Conservation (phyloP, 2,329 filamentous ascomycete species). For the Hymenoscyphus fructigenus region DNA sequence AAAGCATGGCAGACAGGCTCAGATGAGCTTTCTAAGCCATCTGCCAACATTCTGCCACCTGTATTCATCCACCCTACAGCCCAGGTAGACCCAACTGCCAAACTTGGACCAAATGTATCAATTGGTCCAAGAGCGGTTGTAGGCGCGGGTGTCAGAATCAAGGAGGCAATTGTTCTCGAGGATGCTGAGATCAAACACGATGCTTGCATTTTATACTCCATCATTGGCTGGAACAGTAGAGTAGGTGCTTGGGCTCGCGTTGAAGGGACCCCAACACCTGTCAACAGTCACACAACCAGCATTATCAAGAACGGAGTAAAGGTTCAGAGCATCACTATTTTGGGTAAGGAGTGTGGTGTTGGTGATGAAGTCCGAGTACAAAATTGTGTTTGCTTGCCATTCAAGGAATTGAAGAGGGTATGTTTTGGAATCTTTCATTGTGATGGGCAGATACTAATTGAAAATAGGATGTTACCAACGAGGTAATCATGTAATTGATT, state of each 20-base stretch:
- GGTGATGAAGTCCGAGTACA: conserved; percentile 94
- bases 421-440: conserved; percentile 39
- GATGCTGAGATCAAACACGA: conserved; percentile 96
- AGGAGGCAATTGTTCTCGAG: conserved; percentile 94
- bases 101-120: conserved; percentile 94
- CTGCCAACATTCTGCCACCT: conserved; percentile 83
- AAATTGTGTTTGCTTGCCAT: conserved; percentile 96
- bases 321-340: conserved; percentile 96
- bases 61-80: conserved; percentile 95
- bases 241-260: conserved; percentile 98
- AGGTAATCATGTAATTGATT: conserved; percentile 80
- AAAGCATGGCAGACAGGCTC: conserved; percentile 85
- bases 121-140: conserved; percentile 86
- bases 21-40: conserved; percentile 77
- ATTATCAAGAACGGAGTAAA: conserved; percentile 98
- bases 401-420: conserved; percentile 96
- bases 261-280: conserved; percentile 87
- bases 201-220: conserved; percentile 90
- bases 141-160: conserved; percentile 85
- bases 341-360: conserved; percentile 93
- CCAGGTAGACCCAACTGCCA: conserved; percentile 87
- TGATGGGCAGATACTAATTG: conserved; percentile 34
- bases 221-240: conserved; percentile 95
- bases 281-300: conserved; percentile 85
- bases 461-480: conserved; percentile 77